phyloP scores from a whole-genome alignment of 306 rosid species.

The Crataegus laevigata region DNA sequence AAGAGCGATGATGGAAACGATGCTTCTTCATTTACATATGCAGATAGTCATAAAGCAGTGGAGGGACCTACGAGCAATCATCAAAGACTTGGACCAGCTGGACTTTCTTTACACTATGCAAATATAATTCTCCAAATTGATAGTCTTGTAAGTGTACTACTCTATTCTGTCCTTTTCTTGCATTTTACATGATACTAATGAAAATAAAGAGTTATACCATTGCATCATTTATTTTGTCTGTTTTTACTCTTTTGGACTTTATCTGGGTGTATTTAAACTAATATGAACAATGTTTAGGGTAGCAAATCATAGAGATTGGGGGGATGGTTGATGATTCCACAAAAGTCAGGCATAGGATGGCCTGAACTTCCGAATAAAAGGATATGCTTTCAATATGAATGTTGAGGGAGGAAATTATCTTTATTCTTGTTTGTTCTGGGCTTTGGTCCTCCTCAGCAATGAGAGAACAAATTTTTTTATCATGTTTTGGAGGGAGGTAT shows the following conservation, averaged over 20 bases:
- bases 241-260: neutral
- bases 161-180: conserved; percentile 1
- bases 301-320: neutral
- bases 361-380: neutral
- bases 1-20: neutral
- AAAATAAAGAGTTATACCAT: neutral
- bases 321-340: too few species aligned
- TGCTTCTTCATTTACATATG: conserved; percentile 15
- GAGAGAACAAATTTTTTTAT: neutral
- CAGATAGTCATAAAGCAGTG: conserved; percentile 41
- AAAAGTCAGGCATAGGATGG: too few species aligned
- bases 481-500: neutral
- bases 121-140: conserved; percentile 80
- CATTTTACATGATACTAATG: neutral
- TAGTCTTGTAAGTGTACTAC: conserved; percentile 58
- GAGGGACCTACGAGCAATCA: conserved; percentile 32
- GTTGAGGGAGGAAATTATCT: neutral
- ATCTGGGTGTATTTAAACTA: neutral
- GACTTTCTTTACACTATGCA: conserved; percentile 84
- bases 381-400: neutral
- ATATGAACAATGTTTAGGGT: neutral
- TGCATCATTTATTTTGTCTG: conserved; percentile 2
- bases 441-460: neutral
- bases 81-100: conserved; percentile 73
- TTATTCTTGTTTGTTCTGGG: neutral